Evolutionary conservation across 1,139 yeast species (phyloP).

Genomic region (Suhomyces chickasaworum): DNA sequence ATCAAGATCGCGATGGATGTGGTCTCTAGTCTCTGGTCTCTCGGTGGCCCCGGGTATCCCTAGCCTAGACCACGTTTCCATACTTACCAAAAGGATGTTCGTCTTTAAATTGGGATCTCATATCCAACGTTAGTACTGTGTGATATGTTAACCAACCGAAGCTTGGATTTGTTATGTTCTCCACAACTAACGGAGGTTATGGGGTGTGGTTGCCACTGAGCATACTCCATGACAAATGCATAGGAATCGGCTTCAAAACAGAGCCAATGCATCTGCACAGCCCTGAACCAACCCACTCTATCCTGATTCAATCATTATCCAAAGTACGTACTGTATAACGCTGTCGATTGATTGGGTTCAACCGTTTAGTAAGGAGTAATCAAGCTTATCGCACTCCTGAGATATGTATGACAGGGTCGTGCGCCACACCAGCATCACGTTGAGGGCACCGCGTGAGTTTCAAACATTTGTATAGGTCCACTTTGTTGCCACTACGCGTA

Average conservation of each 20-base stretch:
- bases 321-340: constrained; percentile 8
- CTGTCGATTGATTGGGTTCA: constrained; percentile 3
- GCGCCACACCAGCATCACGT: constrained; percentile 6
- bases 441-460: neutral
- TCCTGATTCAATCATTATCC: neutral
- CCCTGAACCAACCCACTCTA: neutral
- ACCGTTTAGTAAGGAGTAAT: constrained; percentile 9
- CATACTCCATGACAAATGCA: neutral
- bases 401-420: constrained; percentile 14
- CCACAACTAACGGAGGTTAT: neutral
- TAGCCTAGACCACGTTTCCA: neutral
- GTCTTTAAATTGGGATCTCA: constrained; percentile 93
- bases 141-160: neutral
- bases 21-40: too few species aligned
- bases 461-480: neutral
- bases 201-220: neutral
- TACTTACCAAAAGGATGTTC: constrained; percentile 82
- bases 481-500: constrained; percentile 5
- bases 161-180: neutral
- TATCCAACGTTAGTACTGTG: constrained; percentile 24
- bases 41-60: neutral
- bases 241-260: neutral
- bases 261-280: neutral
- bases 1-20: constrained; percentile 7
- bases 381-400: constrained; percentile 15